Evolutionary conservation across 352 stramenopile species (phyloP), one percentile per base, ranked within the genome.

Genomic region (Pythium rhizo-oryzae): DNA sequence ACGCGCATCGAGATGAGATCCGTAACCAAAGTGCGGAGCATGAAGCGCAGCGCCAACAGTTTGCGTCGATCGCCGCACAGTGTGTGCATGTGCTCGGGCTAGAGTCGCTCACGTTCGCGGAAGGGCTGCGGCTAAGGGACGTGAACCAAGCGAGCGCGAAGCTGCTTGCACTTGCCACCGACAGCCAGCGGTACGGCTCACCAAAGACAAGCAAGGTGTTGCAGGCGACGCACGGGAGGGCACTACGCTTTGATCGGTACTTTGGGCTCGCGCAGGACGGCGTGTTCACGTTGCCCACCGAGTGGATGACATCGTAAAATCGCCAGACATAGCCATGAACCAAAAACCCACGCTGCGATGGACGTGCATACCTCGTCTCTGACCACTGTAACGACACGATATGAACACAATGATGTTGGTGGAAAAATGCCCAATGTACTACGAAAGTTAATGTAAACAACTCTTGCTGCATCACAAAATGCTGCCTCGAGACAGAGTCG

Each of bases 71-170:
- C 13, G 68, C 65, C 1, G 57, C 62, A 3, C 72, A 77, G 8
- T 89, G 80, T 37, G 59, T 69, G 12, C 54, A 79, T 37, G 69
- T 62, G 13, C 63, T 91, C 25, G 75, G 70, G 2, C 57, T 84
- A 0, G 69, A 58, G 30, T 63, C 60, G 4, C 65, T 91, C 59
- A 85, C 72, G 11, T 63, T 66, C 41, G 62, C 65, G 0, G 63
- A 88, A 28, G 72, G 69, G 15, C 71, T 89, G 19, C 59, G 63
- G 24, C 50, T 88, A 16, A 64, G 53, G 24, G 44, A 75, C 30
- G 62, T 70, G 9, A 70, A 69, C 49, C 39, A 39, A 8, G 59
- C 67, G 21, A 69, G 60, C 13, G 59, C 59, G 24, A 69, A 69
- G 60, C 39, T 69, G 54, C 47, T 72, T 4, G 66, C 74, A 9